These are phyloP conservation scores for Phytophthora parvispora DNA, from an alignment of 352 stramenopile genomes.

Conservation along the genomic window DNA sequence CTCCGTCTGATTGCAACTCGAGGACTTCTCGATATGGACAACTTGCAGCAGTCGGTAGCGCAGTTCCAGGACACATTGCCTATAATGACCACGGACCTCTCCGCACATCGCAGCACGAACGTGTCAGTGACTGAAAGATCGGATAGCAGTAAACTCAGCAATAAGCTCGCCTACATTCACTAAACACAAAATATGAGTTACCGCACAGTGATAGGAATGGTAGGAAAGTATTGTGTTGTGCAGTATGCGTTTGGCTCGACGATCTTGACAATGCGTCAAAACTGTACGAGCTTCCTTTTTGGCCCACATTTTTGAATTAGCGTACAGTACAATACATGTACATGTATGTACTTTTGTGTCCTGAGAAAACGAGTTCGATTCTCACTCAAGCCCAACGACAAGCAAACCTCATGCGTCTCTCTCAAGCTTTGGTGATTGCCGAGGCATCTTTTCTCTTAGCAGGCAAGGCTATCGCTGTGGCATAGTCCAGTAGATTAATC, in stretches of 20 bases:
- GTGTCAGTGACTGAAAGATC: constrained; percentile 17
- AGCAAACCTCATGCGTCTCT: constrained; percentile 8
- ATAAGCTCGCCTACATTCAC: constrained; percentile 20
- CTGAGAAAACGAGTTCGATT: too few relatives aligned
- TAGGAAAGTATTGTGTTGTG: too few relatives aligned
- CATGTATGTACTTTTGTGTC: too few relatives aligned
- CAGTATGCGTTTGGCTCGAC: too few relatives aligned
- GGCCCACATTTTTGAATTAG: too few relatives aligned
- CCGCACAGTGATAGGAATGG: too few relatives aligned
- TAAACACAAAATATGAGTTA: too few relatives aligned
- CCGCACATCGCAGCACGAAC: constrained; percentile 3
- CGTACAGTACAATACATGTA: too few relatives aligned
- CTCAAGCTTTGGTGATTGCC: constrained; percentile 5
- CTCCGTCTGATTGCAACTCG: constrained; percentile 60
- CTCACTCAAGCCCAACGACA: not conserved
- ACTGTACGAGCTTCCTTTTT: too few relatives aligned
- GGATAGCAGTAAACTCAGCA: constrained; percentile 21
- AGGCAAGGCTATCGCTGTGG: constrained; percentile 1
- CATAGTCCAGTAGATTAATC: too few relatives aligned
- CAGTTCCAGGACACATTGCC: constrained; percentile 33
- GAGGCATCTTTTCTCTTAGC: constrained; percentile 9
- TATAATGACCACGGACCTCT: constrained; percentile 21
- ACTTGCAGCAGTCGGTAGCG: constrained; percentile 10
- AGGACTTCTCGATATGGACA: constrained; percentile 26
- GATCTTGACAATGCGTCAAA: too few relatives aligned